Base-by-base conservation (phyloP, 345 rosid genomes). In the Kernera saxatilis region DNA sequence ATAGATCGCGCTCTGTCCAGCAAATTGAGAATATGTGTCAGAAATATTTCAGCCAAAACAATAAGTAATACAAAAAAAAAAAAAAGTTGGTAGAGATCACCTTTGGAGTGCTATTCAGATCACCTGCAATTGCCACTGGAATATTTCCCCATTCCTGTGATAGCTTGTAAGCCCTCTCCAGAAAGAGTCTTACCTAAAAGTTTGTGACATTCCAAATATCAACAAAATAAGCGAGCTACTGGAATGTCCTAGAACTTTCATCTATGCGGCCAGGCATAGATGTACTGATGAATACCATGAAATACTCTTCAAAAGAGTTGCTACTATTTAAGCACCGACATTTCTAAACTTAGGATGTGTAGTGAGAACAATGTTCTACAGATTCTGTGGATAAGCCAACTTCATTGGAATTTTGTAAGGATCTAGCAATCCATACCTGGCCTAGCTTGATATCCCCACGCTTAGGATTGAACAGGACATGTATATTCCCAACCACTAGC, bases 391-490 rank as follows among this genome's bases (percentile, higher is more conserved):
- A 33, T 55, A 55, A 54, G 25, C 13, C 49, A 52, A 45, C 68
- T 45, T 61, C 6, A 10, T 51, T 25, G 5, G 19, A 46, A 23
- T 8, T 56, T 49, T 33, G 54, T 26, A 46, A 11, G 32, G 36
- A 39, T 15, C 1, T 63, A 78, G 56, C 51, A 72, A 58, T 26
- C 17, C 64, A 43, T 80, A 87, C 96, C 96, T 89, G 95, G 65
- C 97, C 97, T 19, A 91, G 81, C 81, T 93, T 89, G 67, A 91
- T 81, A 76, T 91, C 96, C 66, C 98, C 98, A 53, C 93, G 94
- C 54, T 82, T 91, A 19, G 91, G 96, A 74, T 93, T 89, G 77
- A 81, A 89, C 14, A 93, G 79, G 62, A 86, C 89, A 79, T 89
- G 96, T 76, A 84, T 84, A 76, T 91, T 87, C 56, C 88, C 96